Evolutionary conservation across 768 basidiomycete genomes (phyloP).

Genomic region (Gautieria morchelliformis): DNA sequence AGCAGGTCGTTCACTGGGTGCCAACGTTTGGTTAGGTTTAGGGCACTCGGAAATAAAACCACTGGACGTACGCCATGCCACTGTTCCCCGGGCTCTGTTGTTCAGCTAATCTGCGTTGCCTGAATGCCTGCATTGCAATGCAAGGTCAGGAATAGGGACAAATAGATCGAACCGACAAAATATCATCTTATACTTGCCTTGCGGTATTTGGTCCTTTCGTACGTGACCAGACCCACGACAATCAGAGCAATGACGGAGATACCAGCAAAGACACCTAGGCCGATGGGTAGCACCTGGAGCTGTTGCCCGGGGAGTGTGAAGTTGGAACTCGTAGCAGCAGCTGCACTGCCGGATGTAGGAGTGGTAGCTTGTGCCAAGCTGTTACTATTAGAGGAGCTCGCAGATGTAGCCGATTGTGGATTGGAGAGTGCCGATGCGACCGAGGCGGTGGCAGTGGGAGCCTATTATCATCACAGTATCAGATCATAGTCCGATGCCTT

Average conservation of each 20-base stretch:
- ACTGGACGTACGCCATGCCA: conserved; percentile 35
- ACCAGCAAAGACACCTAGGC: conserved; percentile 76
- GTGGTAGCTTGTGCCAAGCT: neutral
- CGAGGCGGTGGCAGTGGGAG: conserved; percentile 12
- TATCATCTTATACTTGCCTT: conserved; percentile 35
- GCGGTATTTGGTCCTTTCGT: conserved; percentile 80
- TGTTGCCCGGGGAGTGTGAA: conserved; percentile 62
- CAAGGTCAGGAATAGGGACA: neutral
- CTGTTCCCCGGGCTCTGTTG: conserved; percentile 50
- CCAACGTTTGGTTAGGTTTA: neutral
- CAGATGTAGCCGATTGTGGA: too few relatives aligned
- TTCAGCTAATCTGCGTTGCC: conserved; percentile 65
- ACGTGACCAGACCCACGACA: conserved; percentile 76
- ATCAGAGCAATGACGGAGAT: conserved; percentile 77
- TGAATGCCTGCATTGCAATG: conserved; percentile 45
- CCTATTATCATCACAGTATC: neutral
- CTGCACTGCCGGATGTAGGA: neutral
- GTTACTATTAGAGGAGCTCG: neutral
- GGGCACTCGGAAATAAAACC: neutral
- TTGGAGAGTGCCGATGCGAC: neutral
- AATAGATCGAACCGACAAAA: too few relatives aligned
- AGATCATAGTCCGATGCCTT: neutral
- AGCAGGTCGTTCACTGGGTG: neutral
- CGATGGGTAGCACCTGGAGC: conserved; percentile 69
- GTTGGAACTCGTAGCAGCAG: neutral